phyloP scores from a whole-genome alignment of 192 early-diverging fungal species.

The Linnemannia exigua region DNA sequence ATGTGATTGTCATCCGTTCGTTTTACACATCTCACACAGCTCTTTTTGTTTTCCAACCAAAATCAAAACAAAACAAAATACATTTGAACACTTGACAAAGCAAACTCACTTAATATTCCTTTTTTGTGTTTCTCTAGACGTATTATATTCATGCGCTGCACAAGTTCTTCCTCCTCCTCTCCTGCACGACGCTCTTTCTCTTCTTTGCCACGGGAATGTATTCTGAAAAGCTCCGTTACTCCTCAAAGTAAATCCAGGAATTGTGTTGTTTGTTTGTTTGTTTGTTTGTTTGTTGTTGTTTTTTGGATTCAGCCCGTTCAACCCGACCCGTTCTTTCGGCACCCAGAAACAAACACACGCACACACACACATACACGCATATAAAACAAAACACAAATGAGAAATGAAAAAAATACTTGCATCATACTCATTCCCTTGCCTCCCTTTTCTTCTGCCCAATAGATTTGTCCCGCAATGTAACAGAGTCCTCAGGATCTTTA shows the following conservation, averaged over 20 bases:
- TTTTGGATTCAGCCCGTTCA: too few relatives aligned
- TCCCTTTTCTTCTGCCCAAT: neutral
- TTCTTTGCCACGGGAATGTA: conserved; percentile 72
- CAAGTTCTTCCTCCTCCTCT: conserved; percentile 54
- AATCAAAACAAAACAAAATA: too few relatives aligned
- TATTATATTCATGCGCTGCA: conserved; percentile 53
- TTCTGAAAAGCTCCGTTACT: conserved; percentile 67
- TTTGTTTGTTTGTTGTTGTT: neutral
- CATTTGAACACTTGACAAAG: neutral
- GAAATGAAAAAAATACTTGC: neutral
- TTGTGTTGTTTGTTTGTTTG: neutral
- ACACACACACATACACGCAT: too few relatives aligned
- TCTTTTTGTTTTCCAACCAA: neutral
- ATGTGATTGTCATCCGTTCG: neutral
- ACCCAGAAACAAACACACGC: neutral
- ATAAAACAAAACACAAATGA: too few relatives aligned
- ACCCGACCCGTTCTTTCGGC: neutral
- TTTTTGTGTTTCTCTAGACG: conserved; percentile 17
- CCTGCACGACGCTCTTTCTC: conserved; percentile 59
- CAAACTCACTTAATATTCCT: neutral
- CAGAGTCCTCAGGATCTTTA: conserved; percentile 66
- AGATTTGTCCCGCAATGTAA: conserved; percentile 75
- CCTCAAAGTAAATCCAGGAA: conserved; percentile 62
- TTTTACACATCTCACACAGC: too few relatives aligned
- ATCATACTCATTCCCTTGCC: too few relatives aligned